Evolutionary conservation across 495 filamentous ascomycete species (phyloP), one percentile per base, ranked within the genome.

Genomic region (Aspergillus ostianus): DNA sequence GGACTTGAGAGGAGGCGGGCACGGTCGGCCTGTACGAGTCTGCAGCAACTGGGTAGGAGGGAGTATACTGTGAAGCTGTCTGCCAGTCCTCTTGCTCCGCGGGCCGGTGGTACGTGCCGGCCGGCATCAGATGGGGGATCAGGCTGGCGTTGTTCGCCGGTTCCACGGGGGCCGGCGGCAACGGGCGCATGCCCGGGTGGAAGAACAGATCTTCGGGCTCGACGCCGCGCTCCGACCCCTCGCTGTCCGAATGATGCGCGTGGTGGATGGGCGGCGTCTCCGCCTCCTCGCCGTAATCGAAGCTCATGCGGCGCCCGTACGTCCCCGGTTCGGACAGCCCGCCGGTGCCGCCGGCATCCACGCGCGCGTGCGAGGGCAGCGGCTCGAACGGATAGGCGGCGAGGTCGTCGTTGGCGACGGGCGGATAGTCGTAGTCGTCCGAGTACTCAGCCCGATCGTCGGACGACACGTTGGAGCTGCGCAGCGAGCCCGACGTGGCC

Each of bases 191-290:
- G 4, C 89, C 89, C 7, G 92, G 94, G 68, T 97, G 92, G 70
- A 91, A 98, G 69, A 98, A 98, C 70, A 98, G 85, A 63, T 97
- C 95, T 18, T 87, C 89, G 56, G 89, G 88, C 51, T 87, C 88
- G 47, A 54, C 65, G 13, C 89, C 89, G 53, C 84, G 69, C 20
- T 79, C 68, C 32, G 80, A 79, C 53, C 77, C 80, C 51, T 82
- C 79, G 46, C 87, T 63, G 71, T 78, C 76, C 67, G 86, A 73
- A 62, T 79, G 66, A 60, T 80, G 63, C 66, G 83, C 69, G 73
- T 76, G 63, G 77, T 72, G 55, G 60, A 82, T 63, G 68, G 89
- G 77, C 12, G 75, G 74, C 51, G 84, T 69, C 6, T 77, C 66
- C 36, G 66, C 62, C 67, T 98, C 94, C 66, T 97, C 94, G 0